A percentile compares a stretch with the other conserved stretches of the same genome.
Conservation (phyloP, 2,329 filamentous ascomycete species). For the Polytolypa hystricis region DNA sequence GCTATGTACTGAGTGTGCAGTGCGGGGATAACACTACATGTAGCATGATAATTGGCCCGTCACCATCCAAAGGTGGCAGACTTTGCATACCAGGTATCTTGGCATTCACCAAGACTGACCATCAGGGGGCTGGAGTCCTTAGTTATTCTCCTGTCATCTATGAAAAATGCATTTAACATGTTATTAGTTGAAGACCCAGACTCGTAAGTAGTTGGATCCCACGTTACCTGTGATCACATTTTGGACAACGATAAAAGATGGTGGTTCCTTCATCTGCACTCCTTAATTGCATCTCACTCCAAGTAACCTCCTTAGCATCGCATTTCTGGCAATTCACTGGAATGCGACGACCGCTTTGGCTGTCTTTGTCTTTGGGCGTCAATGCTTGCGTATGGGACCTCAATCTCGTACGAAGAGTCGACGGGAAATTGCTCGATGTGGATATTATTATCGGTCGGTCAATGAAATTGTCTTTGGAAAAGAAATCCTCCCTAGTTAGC, state of each 20-base stretch:
- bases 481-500: too few species aligned
- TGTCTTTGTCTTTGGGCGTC: slow-evolving; percentile 4
- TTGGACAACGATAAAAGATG: slow-evolving; percentile 65
- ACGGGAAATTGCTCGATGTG: slow-evolving; percentile 12
- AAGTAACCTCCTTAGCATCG: slow-evolving; percentile 12
- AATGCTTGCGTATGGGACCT: slow-evolving; percentile 8
- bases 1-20: too few species aligned
- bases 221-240: slow-evolving; percentile 15
- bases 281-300: slow-evolving; percentile 49
- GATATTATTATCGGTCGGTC: slow-evolving; percentile 9
- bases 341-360: slow-evolving; percentile 3
- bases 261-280: slow-evolving; percentile 86
- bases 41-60: too few species aligned
- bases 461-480: not conserved
- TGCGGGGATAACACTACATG: too few species aligned
- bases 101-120: too few species aligned
- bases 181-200: too few species aligned
- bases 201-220: too few species aligned
- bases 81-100: too few species aligned
- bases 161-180: too few species aligned
- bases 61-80: too few species aligned
- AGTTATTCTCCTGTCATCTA: too few species aligned
- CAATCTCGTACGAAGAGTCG: slow-evolving; percentile 11
- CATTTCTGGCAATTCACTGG: slow-evolving; percentile 13
- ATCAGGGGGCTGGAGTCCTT: too few species aligned